Base-by-base conservation (phyloP, 2,329 filamentous ascomycete species). In the Aschersonia sp. region DNA sequence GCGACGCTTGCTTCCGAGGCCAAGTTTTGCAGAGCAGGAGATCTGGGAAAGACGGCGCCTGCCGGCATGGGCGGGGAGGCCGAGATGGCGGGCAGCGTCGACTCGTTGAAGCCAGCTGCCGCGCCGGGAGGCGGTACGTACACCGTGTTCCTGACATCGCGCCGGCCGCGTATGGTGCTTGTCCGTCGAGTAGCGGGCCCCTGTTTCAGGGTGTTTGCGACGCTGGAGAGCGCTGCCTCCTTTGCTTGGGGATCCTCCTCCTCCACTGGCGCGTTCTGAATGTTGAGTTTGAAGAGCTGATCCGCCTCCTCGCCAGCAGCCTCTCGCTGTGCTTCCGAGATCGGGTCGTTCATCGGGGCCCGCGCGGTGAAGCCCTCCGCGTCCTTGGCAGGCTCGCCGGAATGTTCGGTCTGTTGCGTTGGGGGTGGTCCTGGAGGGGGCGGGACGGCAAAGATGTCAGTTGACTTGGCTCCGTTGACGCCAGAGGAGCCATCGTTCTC, bases 71-170 rank as follows among this genome's bases (percentile, higher is more conserved):
- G 53, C 4, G 53, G 53, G 9, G 53, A 54, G 41, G 45, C 48
- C 4, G 52, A 41, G 33, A 47, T 42, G 4, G 47, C 43, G 6
- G 50, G 44, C 40, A 48, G 29, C 10, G 14, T 30, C 12, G 41
- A 29, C 12, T 49, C 47, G 29, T 32, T 42, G 10, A 44, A 42
- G 14, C 30, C n/a, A 45, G 12, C 44, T 42, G 33, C 29, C n/a
- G 11, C 33, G 33, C 37, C 50, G 30, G 41, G 53, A 4, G 67
- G 61, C 8, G 86, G 83, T 53, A 89, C 73, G 59, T 92, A 90
- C 47, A 95, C 81, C 1, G 89, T 96, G 64, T 94, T 94, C 50
- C 90, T 79, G 52, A 94, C 87, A 61, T 97, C 90, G 60, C 92
- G 78, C 51, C 92, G 83, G 46, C 92, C 92, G 55, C 92, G 79